Base-by-base conservation (phyloP, 2,329 filamentous ascomycete genomes). In the Penicillium sp. region DNA sequence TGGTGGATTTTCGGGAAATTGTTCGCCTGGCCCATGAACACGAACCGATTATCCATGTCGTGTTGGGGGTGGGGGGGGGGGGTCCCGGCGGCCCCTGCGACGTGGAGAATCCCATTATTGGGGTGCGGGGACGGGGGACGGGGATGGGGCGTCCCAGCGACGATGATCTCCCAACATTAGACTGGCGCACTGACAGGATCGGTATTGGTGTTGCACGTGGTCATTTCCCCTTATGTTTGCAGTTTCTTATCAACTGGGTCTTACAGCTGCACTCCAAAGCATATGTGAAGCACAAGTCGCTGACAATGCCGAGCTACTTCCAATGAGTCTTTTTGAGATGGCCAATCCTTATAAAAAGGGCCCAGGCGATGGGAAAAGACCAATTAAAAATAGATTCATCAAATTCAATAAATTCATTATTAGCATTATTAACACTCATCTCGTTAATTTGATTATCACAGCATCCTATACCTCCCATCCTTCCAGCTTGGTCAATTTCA, bases 401-500 rank as follows among this genome's bases (percentile, higher is more conserved):
- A 21, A 37, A 6, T 23, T 37, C 34, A 10, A 23, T 21, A 13
- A 21, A 13, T 21, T 37, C 34, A 37, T 37, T 37, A 37, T 10
- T 23, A 37, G 23, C 9, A 21, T 37, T 21, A 21, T 37, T 21
- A 21, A 3, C 1, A 20, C 7, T 37, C 18, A 23, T 37, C 34
- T 37, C 34, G 23, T 37, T 37, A 37, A 23, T 23, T 20, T 8
- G 34, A 21, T 12, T 23, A 10, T 7, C 13, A 23, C 18, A 21
- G 13, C 15, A 30, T 15, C 7, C 23, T 42, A 41, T 27, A 27
- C 32, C 26, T 23, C 29, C 51, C 51, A 49, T 1, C 36, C 41
- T 36, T 37, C 46, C 27, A 53, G 13, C 21, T 46, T 53, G 2
- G 41, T 53, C 36, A 53, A 49, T 29, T 49, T 53, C 46, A 53